These are phyloP conservation scores for Cryptomeria japonica DNA, from an alignment of 75 land plant species.

Conservation along the genomic window DNA sequence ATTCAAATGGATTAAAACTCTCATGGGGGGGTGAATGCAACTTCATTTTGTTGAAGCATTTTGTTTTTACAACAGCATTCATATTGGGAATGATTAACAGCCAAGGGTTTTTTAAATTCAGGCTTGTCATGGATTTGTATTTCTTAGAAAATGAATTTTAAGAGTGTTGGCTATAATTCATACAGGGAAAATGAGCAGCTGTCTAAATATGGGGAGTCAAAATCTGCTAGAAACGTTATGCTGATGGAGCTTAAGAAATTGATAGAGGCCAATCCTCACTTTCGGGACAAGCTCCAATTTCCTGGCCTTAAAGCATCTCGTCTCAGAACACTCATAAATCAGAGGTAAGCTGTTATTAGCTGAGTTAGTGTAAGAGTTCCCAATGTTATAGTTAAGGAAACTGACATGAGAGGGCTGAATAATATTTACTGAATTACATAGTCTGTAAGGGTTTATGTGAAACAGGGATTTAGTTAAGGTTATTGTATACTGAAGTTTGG, in stretches of 20 bases:
- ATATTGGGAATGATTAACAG: too few relatives aligned
- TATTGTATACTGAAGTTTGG: background rate
- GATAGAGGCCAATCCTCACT: constrained; percentile 80
- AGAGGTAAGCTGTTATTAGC: constrained; percentile 44
- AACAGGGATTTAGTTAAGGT: background rate
- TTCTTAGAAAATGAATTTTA: background rate
- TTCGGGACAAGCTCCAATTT: constrained; percentile 71
- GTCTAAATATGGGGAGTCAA: constrained; percentile 79
- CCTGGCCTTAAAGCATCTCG: constrained; percentile 62
- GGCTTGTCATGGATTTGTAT: too few relatives aligned
- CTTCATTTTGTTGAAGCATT: too few relatives aligned
- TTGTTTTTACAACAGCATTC: too few relatives aligned
- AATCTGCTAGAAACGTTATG: constrained; percentile 78
- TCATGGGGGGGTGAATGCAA: too few relatives aligned
- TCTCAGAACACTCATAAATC: constrained; percentile 70
- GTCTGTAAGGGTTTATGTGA: background rate
- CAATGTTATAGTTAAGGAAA: background rate
- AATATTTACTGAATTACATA: background rate
- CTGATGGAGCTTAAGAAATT: constrained; percentile 74
- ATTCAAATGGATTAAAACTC: too few relatives aligned
- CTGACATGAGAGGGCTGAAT: background rate
- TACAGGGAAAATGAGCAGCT: constrained; percentile 75
- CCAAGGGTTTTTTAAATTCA: too few relatives aligned
- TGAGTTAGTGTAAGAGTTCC: background rate
- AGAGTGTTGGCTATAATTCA: background rate